Evolutionary conservation across 192 early-diverging fungal species (phyloP).

Genomic region (Allomyces arbusculus): DNA sequence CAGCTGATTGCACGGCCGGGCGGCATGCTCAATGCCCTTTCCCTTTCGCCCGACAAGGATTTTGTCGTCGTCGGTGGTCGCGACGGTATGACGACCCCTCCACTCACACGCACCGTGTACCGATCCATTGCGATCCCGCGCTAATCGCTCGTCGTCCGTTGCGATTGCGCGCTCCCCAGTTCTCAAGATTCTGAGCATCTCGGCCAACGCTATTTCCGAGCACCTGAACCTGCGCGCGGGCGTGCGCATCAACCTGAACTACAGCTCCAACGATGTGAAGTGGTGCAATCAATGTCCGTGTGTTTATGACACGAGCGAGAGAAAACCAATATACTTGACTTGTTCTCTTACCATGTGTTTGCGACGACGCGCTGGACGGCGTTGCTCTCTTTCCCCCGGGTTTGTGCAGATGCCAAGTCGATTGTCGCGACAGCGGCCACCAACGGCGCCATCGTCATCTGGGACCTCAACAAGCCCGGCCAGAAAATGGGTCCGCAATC

Average conservation of each 20-base stretch:
- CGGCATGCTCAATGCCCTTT: slow-evolving; percentile 29
- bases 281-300: slow-evolving; percentile 42
- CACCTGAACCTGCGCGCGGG: slow-evolving; percentile 41
- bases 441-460: slow-evolving; percentile 51
- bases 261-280: slow-evolving; percentile 50
- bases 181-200: slow-evolving; percentile 42
- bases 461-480: slow-evolving; percentile 34
- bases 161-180: slow-evolving; percentile 15
- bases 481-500: slow-evolving; percentile 20
- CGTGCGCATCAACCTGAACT: slow-evolving; percentile 26
- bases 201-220: slow-evolving; percentile 30
- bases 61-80: slow-evolving; percentile 43
- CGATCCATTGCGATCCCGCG: not conserved
- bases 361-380: not conserved
- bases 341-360: not conserved
- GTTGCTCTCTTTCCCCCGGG: slow-evolving; percentile 1
- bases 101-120: not conserved
- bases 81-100: slow-evolving; percentile 25
- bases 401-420: slow-evolving; percentile 23
- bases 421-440: slow-evolving; percentile 49
- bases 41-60: slow-evolving; percentile 36
- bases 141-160: slow-evolving; percentile 1
- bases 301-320: not conserved
- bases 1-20: not conserved
- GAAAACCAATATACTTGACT: not conserved